Percentiles rank a stretch among this genome's conserved stretches.
phyloP scores from a whole-genome alignment of 78 protist species.

The Neovahlkampfia damariscottae region DNA sequence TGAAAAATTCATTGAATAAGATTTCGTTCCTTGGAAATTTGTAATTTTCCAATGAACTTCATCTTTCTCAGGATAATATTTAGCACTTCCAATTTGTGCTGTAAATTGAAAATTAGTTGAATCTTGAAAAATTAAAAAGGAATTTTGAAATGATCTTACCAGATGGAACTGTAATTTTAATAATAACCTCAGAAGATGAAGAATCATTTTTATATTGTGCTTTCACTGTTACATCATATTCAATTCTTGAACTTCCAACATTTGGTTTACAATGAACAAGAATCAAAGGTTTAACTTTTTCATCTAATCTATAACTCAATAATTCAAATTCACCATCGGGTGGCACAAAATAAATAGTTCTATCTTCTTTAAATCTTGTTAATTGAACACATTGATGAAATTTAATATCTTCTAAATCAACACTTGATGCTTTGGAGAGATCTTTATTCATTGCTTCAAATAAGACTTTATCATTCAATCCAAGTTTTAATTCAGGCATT shows the following conservation, averaged over 20 bases:
- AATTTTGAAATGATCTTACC: no score
- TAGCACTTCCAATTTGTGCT: constrained; percentile 60
- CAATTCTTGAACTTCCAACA: constrained; percentile 85
- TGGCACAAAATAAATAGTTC: constrained; percentile 17
- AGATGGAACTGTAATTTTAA: constrained; percentile 91
- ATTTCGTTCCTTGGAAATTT: constrained; percentile 30
- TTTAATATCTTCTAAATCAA: constrained; percentile 3
- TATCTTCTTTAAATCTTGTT: background rate
- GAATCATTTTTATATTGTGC: constrained; percentile 77
- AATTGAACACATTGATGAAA: constrained; percentile 28
- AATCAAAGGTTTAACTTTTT: background rate
- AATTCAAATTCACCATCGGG: constrained; percentile 32
- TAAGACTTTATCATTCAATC: background rate
- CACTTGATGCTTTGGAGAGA: no score
- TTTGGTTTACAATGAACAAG: no score
- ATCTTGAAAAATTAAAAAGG: no score
- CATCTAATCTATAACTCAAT: background rate
- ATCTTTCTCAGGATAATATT: constrained; percentile 88
- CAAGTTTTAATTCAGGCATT: constrained; percentile 20
- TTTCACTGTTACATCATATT: constrained; percentile 79
- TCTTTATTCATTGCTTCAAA: no score
- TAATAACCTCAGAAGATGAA: constrained; percentile 84
- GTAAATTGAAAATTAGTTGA: constrained; percentile 88
- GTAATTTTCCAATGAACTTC: constrained; percentile 90
- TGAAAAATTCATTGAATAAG: background rate